phyloP scores from a whole-genome alignment of 2,329 filamentous ascomycete genomes.

The Alternaria ethzedia region DNA sequence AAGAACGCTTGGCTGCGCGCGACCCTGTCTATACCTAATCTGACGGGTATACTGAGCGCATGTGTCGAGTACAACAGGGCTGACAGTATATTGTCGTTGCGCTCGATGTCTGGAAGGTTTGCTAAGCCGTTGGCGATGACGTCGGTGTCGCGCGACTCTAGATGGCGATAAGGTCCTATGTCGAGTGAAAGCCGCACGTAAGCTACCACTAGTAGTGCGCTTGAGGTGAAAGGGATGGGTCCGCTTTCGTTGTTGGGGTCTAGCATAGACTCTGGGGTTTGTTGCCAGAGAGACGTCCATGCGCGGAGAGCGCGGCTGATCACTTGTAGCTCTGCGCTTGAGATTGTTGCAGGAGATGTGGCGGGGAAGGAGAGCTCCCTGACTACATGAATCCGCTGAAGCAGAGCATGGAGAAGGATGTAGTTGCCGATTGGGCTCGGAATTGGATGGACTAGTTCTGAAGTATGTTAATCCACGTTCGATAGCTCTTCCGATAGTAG shows the following conservation, averaged over 20 bases:
- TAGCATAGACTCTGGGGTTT: slow-evolving; percentile 44
- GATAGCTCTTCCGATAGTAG: not conserved
- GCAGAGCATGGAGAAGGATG: slow-evolving; percentile 37
- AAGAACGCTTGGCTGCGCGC: slow-evolving; percentile 63
- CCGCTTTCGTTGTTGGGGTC: slow-evolving; percentile 47
- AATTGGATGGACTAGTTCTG: slow-evolving; percentile 30
- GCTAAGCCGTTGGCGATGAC: slow-evolving; percentile 51
- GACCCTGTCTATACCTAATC: slow-evolving; percentile 62
- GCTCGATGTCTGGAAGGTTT: slow-evolving; percentile 51
- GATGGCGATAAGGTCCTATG: slow-evolving; percentile 52
- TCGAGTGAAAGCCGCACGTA: slow-evolving; percentile 57
- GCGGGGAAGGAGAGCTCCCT: slow-evolving; percentile 35
- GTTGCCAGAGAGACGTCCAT: slow-evolving; percentile 46
- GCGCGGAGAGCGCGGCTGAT: slow-evolving; percentile 38
- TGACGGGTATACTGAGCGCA: slow-evolving; percentile 62
- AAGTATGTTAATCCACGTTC: not conserved
- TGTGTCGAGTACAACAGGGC: slow-evolving; percentile 63
- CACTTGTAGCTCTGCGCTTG: slow-evolving; percentile 27
- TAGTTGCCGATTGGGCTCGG: slow-evolving; percentile 42
- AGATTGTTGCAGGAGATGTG: slow-evolving; percentile 24
- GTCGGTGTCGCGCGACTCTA: slow-evolving; percentile 54
- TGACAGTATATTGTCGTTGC: slow-evolving; percentile 57
- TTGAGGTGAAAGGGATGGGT: slow-evolving; percentile 52
- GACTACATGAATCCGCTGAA: slow-evolving; percentile 39
- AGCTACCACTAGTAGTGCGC: slow-evolving; percentile 54